Evolutionary conservation across 2,329 filamentous ascomycete genomes (phyloP).

Genomic region (Tolypocladium cylindrosporum): DNA sequence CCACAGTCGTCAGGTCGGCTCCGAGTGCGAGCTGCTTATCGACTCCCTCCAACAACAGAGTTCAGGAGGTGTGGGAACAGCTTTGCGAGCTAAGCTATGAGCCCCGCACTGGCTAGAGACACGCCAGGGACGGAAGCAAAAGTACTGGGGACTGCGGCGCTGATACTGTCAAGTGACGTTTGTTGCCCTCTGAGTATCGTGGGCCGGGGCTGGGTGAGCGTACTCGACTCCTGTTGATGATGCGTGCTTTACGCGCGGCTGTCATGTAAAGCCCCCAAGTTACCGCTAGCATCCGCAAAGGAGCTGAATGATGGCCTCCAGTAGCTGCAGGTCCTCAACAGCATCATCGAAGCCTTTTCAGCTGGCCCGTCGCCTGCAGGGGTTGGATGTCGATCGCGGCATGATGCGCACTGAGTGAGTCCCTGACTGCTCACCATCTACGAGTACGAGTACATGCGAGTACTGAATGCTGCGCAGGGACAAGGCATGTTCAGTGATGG

Average conservation of each 20-base stretch:
- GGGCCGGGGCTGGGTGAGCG: too few species aligned
- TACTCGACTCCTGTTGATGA: neutral
- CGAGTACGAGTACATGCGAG: too few species aligned
- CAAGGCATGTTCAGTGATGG: neutral
- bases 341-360: neutral
- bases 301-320: neutral
- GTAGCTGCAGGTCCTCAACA: neutral
- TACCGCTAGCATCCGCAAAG: neutral
- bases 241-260: neutral
- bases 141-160: neutral
- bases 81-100: neutral
- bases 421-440: neutral
- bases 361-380: neutral
- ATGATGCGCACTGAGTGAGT: neutral
- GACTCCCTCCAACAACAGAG: neutral
- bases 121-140: neutral
- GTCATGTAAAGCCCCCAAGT: neutral
- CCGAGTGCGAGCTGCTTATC: neutral
- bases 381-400: neutral
- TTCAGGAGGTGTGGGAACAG: neutral
- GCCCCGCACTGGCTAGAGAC: conserved; percentile 1
- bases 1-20: neutral
- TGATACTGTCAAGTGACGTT: neutral
- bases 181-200: too few species aligned
- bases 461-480: neutral